Conservation (phyloP, 192 early-diverging fungal genomes). For the Coemansia sp. region DNA sequence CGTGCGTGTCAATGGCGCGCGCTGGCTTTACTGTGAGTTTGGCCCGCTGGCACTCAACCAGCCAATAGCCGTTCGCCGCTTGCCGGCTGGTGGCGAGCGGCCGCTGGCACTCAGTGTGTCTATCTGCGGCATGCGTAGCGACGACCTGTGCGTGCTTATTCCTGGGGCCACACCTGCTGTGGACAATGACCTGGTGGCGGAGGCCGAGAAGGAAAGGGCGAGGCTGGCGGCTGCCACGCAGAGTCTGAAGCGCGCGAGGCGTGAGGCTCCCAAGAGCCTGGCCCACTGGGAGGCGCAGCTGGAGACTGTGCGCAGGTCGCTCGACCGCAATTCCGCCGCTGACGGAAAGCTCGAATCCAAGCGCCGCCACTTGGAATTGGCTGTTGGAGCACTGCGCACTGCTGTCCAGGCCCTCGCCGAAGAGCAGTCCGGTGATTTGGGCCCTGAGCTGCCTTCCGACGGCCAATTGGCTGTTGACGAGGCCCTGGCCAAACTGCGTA, state of each 20-base stretch:
- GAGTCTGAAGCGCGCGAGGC: constrained; percentile 18
- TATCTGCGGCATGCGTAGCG: constrained; percentile 46
- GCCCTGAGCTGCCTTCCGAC: not conserved
- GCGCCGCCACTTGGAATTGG: constrained; percentile 14
- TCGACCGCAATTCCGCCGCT: constrained; percentile 5
- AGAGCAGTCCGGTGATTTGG: not conserved
- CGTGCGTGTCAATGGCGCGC: constrained; percentile 40
- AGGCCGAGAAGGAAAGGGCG: constrained; percentile 1
- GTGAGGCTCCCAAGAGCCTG: constrained; percentile 24
- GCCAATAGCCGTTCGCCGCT: constrained; percentile 22
- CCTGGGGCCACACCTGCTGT: not conserved
- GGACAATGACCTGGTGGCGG: constrained; percentile 9
- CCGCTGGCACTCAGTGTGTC: constrained; percentile 22
- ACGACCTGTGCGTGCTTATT: constrained; percentile 28
- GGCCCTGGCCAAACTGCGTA: constrained; percentile 15
- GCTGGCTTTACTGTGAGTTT: constrained; percentile 37
- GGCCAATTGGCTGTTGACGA: not conserved
- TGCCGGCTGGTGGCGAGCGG: constrained; percentile 3
- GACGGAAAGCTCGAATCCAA: constrained; percentile 10
- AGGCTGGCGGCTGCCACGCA: constrained; percentile 3
- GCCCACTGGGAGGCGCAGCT: constrained; percentile 32
- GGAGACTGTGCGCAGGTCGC: constrained; percentile 15
- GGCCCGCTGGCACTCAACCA: constrained; percentile 10
- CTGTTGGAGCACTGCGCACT: constrained; percentile 4
- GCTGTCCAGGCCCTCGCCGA: not conserved